These are phyloP conservation scores for Russula abietina DNA, from an alignment of 768 basidiomycete species.

Conservation along the genomic window DNA sequence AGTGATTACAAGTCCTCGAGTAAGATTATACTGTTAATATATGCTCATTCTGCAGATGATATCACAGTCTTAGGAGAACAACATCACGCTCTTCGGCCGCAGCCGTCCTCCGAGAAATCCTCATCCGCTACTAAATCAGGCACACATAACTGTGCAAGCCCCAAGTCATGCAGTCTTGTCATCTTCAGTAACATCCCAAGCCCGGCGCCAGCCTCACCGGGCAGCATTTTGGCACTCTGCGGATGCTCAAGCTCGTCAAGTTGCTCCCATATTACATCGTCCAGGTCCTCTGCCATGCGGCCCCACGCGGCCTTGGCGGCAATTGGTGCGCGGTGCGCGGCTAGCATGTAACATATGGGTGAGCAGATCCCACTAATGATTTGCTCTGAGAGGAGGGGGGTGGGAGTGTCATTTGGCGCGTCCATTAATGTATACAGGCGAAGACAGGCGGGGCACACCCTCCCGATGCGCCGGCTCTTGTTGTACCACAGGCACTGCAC, in stretches of 20 bases:
- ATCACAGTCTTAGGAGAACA: neutral
- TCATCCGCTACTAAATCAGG: slow-evolving; percentile 29
- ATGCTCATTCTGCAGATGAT: neutral
- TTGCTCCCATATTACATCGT: slow-evolving; percentile 56
- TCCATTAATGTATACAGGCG: slow-evolving; percentile 69
- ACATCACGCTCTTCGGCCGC: neutral
- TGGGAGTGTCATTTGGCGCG: slow-evolving; percentile 45
- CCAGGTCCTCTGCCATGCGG: slow-evolving; percentile 58
- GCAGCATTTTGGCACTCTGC: slow-evolving; percentile 30
- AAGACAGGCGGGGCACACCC: slow-evolving; percentile 75
- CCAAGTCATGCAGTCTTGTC: slow-evolving; percentile 69
- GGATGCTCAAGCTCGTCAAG: slow-evolving; percentile 39
- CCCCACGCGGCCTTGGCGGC: slow-evolving; percentile 69
- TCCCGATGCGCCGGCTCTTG: slow-evolving; percentile 62
- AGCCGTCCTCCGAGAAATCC: neutral
- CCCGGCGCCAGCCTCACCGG: slow-evolving; percentile 32
- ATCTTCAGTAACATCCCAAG: slow-evolving; percentile 67
- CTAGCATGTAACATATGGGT: slow-evolving; percentile 68
- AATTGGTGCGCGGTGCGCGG: slow-evolving; percentile 56
- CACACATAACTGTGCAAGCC: slow-evolving; percentile 54
- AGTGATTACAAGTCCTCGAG: neutral
- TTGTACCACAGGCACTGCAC: slow-evolving; percentile 62
- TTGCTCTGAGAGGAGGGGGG: slow-evolving; percentile 52
- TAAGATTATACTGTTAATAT: slow-evolving; percentile 1
- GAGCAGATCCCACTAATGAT: slow-evolving; percentile 75